Conservation (phyloP, 1,284 basidiomycete species). For the Apiotrichum porosum region DNA sequence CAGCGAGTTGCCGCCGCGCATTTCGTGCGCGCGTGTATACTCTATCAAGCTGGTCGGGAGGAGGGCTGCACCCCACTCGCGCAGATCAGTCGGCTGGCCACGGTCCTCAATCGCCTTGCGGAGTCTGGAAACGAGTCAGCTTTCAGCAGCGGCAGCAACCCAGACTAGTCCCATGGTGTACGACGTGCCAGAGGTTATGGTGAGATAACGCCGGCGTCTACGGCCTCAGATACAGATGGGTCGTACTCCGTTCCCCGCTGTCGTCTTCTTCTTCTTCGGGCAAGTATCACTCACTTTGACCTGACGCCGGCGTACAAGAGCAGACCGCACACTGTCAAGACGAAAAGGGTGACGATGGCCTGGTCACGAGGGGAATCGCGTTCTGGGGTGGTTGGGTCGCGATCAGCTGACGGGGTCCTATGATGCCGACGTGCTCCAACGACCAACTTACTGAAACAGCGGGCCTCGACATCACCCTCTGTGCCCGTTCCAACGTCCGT, state of each 20-base stretch:
- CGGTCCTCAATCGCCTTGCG: slow-evolving; percentile 19
- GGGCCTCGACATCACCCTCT: slow-evolving; percentile 89
- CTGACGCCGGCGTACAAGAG: slow-evolving; percentile 77
- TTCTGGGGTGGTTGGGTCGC: slow-evolving; percentile 6
- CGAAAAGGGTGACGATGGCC: slow-evolving; percentile 80
- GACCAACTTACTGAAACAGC: slow-evolving; percentile 76
- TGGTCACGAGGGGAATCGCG: slow-evolving; percentile 86
- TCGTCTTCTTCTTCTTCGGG: no score
- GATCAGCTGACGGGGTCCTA: no score
- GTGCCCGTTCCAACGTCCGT: slow-evolving; percentile 91
- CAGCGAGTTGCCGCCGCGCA: no score
- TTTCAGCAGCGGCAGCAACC: no score
- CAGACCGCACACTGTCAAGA: slow-evolving; percentile 76
- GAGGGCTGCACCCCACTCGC: slow-evolving; percentile 21
- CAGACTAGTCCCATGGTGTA: no score
- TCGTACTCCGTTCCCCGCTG: no score
- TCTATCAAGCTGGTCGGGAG: slow-evolving; percentile 4
- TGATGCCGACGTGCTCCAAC: no score
- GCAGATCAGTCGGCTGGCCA: slow-evolving; percentile 21
- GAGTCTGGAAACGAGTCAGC: slow-evolving; percentile 11
- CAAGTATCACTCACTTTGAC: slow-evolving; percentile 34
- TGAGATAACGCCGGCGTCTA: no score
- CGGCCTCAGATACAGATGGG: no score
- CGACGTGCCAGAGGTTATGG: no score
- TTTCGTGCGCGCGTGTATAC: not conserved